Evolutionary conservation across 2,329 filamentous ascomycete species (phyloP).

Genomic region (Fusarium sp.): DNA sequence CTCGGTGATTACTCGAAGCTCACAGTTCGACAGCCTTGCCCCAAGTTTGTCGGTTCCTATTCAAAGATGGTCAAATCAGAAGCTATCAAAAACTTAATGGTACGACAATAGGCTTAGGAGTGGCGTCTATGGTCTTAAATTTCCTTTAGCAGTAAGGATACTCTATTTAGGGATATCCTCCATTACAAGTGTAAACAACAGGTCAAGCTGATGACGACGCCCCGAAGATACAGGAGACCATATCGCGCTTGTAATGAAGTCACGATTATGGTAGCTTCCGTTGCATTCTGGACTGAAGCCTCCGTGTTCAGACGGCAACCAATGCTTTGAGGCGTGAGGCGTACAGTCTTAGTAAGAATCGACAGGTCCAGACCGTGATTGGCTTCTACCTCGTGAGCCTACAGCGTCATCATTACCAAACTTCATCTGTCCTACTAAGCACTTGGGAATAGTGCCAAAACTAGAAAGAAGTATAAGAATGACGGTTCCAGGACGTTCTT

Average conservation of each 20-base stretch:
- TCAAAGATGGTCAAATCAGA: too few species aligned
- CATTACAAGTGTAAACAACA: accelerated
- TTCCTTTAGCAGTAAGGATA: accelerated
- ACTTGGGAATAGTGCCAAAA: not conserved
- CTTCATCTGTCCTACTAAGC: not conserved
- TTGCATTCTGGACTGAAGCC: not conserved
- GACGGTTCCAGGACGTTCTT: not conserved
- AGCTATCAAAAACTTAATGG: too few species aligned
- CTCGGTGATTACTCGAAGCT: not conserved
- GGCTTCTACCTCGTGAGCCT: not conserved
- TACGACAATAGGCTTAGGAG: not conserved
- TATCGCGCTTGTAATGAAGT: too few species aligned
- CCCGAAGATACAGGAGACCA: not conserved
- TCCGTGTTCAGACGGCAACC: not conserved
- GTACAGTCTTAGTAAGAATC: not conserved
- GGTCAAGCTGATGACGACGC: accelerated
- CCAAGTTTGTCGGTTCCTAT: too few species aligned
- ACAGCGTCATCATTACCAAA: conserved; percentile 12
- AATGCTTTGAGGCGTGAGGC: not conserved
- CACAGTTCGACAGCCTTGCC: too few species aligned
- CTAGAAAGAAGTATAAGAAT: not conserved
- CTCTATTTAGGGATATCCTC: accelerated
- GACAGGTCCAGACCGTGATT: not conserved
- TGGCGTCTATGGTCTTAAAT: accelerated
- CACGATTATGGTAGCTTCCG: not conserved